Percentiles rank a stretch among this genome's conserved stretches.
Evolutionary conservation across 2,329 filamentous ascomycete genomes (phyloP).

Genomic region (Penicillium crustosum): DNA sequence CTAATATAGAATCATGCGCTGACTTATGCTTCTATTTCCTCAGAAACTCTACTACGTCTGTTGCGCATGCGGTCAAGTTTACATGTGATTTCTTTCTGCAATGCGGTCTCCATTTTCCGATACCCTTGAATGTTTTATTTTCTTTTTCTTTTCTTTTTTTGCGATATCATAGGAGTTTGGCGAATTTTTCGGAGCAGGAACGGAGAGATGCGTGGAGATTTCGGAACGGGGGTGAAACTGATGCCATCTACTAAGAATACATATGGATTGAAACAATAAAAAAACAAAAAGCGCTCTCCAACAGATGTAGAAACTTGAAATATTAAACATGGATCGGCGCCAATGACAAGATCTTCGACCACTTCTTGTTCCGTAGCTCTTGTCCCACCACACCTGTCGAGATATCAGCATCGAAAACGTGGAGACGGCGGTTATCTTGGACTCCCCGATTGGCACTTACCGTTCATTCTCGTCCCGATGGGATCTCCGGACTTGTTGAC

Average conservation of each 20-base stretch:
- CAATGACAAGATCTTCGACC: constrained; percentile 97
- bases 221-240: constrained; percentile 12
- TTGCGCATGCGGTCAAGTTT: constrained; percentile 89
- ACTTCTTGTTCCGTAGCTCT: constrained; percentile 87
- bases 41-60: constrained; percentile 94
- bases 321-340: constrained; percentile 75
- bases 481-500: constrained; percentile 97
- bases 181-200: constrained; percentile 2
- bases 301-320: constrained; percentile 27
- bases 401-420: constrained; percentile 21
- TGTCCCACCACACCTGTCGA: constrained; percentile 74
- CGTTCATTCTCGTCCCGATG: constrained; percentile 87
- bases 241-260: constrained; percentile 31
- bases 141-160: constrained; percentile 18
- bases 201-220: constrained; percentile 4
- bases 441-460: constrained; percentile 41
- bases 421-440: not conserved
- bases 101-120: constrained; percentile 26
- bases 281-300: constrained; percentile 30
- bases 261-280: constrained; percentile 21
- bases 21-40: constrained; percentile 7
- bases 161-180: constrained; percentile 13
- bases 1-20: constrained; percentile 9
- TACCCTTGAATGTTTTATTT: constrained; percentile 29
- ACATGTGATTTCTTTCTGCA: constrained; percentile 42